phyloP scores from a whole-genome alignment of 2,329 filamentous ascomycete genomes.

The Beauveria australis region DNA sequence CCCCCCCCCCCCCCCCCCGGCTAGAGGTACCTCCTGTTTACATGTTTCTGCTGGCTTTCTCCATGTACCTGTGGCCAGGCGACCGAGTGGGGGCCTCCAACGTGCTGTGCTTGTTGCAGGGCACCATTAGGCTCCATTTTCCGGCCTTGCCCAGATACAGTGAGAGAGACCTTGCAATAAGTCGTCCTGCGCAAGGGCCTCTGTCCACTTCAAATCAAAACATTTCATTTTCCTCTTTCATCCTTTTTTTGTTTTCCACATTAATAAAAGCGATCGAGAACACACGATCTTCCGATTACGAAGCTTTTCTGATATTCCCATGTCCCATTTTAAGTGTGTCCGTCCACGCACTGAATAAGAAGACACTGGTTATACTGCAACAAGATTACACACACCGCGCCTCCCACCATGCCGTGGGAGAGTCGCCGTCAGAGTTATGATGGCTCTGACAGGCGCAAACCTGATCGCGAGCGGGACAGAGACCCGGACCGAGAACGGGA shows the following conservation, averaged over 20 bases:
- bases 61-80: too few species aligned
- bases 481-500: conserved; percentile 8
- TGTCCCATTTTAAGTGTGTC: background rate
- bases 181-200: conserved; percentile 2
- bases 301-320: background rate
- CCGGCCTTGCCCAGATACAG: background rate
- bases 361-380: background rate
- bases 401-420: conserved; percentile 42
- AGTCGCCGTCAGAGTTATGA: conserved; percentile 49
- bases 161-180: conserved; percentile 7
- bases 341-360: background rate
- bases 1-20: background rate
- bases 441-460: conserved; percentile 42
- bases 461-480: conserved; percentile 23
- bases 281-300: background rate
- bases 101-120: background rate
- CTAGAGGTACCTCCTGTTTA: background rate
- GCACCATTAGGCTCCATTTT: background rate
- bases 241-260: background rate
- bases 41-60: too few species aligned
- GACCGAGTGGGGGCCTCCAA: background rate
- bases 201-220: conserved; percentile 7
- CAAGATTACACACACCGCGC: background rate
- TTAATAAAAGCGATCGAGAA: background rate
- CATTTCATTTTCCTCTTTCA: background rate